A percentile compares a stretch with the other conserved stretches of the same genome.
These are phyloP conservation scores for Amanita inopinata DNA, from an alignment of 768 basidiomycete genomes.

Conservation along the genomic window DNA sequence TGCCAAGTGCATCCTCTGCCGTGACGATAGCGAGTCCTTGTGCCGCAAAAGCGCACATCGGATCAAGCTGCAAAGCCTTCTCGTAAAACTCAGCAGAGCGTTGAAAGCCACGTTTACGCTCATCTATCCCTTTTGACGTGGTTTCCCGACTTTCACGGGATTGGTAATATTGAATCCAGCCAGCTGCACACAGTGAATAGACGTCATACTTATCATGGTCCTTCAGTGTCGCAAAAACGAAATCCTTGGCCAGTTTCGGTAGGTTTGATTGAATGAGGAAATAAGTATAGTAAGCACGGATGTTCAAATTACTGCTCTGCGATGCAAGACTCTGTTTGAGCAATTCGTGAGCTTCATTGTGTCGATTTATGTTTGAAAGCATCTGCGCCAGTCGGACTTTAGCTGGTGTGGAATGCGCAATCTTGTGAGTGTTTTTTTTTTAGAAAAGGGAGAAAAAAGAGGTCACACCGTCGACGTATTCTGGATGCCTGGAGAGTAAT, in stretches of 20 bases:
- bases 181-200: constrained; percentile 85
- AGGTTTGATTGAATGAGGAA: constrained; percentile 79
- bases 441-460: background rate
- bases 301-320: constrained; percentile 68
- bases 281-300: constrained; percentile 89
- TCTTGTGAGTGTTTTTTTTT: constrained; percentile 3
- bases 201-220: constrained; percentile 82
- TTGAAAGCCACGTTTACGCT: constrained; percentile 69
- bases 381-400: constrained; percentile 89
- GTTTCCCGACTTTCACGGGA: constrained; percentile 76
- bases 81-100: constrained; percentile 88
- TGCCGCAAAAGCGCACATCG: constrained; percentile 84
- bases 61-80: constrained; percentile 79
- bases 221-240: constrained; percentile 82
- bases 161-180: constrained; percentile 77
- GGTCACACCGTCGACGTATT: constrained; percentile 86
- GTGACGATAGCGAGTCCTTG: constrained; percentile 92
- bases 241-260: constrained; percentile 69
- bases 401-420: constrained; percentile 38
- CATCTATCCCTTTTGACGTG: constrained; percentile 45
- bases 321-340: constrained; percentile 84
- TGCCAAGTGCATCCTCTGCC: constrained; percentile 83
- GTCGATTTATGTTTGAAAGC: constrained; percentile 55
- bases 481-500: constrained; percentile 82
- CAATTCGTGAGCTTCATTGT: constrained; percentile 78